Base-by-base conservation (phyloP, 2,329 filamentous ascomycete genomes). In the Neonectria punicea region DNA sequence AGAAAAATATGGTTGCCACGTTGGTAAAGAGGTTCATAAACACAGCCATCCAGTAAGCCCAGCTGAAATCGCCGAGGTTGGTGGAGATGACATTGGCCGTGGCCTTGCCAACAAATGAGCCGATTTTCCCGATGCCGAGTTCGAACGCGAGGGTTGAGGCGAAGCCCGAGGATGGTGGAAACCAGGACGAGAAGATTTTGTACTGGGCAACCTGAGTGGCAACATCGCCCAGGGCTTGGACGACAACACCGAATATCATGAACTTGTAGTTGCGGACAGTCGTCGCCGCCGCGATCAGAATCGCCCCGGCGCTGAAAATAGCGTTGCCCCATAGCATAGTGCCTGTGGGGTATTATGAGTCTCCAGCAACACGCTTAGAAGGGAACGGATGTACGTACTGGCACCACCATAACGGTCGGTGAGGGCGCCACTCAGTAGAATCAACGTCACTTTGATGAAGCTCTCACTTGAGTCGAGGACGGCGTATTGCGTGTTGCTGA, bases 11-110 rank as follows among this genome's bases (percentile, higher is more conserved):
- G 0, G 87, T 89, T 1, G 83, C 80, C 0, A 83, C 71, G 58
- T 90, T 90, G 9, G 87, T 89, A 66, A 90, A 90, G 2, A 90
- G 62, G 63, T 90, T 89, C 85, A 90, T 89, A 69, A 88, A 86
- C 0, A 90, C 87, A 0, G 85, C 82, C 10, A 84, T 84, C 88
- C 88, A 90, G 70, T 85, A 90, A 0, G 86, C 86, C 86, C 87
- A 90, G 57, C 84, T 83, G 50, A 90, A 90, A 69, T 90, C 82
- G 0, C 87, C 86, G 0, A 85, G 86, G 13, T 84, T 85, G 68
- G 78, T 81, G 0, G 87, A 82, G 28, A 89, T 89, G 22, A 88
- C 79, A 50, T 90, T 90, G 3, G 87, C 86, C 0, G 87, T 87
- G 0, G 86, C 82, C 67, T 88, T 87, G 11, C 88, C 88, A 1